Evolutionary conservation across 768 basidiomycete genomes (phyloP), one percentile per base, ranked within the genome.

Genomic region (Pleurotus djamor): DNA sequence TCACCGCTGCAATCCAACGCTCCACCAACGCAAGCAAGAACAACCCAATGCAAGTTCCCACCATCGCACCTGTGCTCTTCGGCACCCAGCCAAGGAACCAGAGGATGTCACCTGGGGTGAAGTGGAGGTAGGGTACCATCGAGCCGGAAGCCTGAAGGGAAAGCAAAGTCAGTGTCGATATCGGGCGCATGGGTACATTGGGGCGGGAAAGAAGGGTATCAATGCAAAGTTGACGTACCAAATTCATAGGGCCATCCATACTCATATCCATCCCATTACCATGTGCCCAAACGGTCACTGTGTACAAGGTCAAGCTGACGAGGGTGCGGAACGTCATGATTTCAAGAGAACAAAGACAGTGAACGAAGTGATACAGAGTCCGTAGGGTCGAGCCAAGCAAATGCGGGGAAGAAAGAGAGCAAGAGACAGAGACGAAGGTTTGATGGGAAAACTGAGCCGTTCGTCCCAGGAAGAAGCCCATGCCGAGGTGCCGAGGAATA

Each of bases 61-160:
- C 77, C 69, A 92, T 83, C 4, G 91, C 83, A 0, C 89, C 87
- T 0, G 70, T 65, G 28, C 76, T 79, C 2, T 72, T 68, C 0
- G 94, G 92, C 0, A 87, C 85, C 94, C 94, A 96, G 1, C 85
- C 87, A 4, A 74, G 59, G 71, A 91, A 81, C 79, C 80, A 82
- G 7, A 84, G 66, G 33, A 66, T 80, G 68, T 91, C 89, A 28
- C 84, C 85, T 8, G 76, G 76, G 4, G 79, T 82, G 65, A 90
- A 87, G 68, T 91, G 90, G 9, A 89, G 72, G 64, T 81, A 88
- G 14, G 81, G 67, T 2, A 80, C 63, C 87, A 89, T 89, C 14
- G 72, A 65, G 5, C 82, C 82, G 0, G 63, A 52, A 0, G 79
- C 54, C 54, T 56, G 2, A 5, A 33, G 10, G 21, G 21, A 28